Percentiles rank a stretch among this genome's conserved stretches.
phyloP scores from a whole-genome alignment of 225 moss, liverwort and hornwort genomes.

The Rhytidiadelphus loreus region DNA sequence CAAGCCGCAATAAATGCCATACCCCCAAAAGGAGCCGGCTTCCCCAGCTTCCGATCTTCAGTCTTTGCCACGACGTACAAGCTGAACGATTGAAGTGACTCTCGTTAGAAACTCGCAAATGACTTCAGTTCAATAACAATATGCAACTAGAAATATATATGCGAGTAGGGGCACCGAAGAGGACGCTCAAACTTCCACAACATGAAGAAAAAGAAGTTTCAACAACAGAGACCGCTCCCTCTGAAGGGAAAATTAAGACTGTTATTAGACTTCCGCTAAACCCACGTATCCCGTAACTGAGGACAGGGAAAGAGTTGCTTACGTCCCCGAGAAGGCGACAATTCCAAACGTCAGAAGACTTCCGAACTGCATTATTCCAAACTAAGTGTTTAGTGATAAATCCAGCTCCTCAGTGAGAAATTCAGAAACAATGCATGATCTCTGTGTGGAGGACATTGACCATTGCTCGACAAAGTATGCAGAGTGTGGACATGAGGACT shows the following conservation, averaged over 20 bases:
- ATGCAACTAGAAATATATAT: neutral
- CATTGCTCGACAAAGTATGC: neutral
- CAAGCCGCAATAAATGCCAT: slow-evolving; percentile 68
- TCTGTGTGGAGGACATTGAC: neutral
- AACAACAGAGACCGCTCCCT: neutral
- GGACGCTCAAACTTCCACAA: neutral
- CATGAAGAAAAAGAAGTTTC: neutral
- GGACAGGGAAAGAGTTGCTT: slow-evolving; percentile 12
- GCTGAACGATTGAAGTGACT: slow-evolving; percentile 15
- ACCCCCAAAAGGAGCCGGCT: slow-evolving; percentile 71
- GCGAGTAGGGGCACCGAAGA: neutral
- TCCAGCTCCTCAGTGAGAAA: neutral
- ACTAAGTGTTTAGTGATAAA: neutral
- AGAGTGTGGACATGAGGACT: neutral
- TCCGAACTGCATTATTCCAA: slow-evolving; percentile 57
- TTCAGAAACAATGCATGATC: neutral
- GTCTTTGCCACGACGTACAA: slow-evolving; percentile 53
- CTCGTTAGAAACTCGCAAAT: neutral
- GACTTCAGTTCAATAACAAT: neutral
- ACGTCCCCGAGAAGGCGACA: slow-evolving; percentile 74
- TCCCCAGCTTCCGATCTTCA: slow-evolving; percentile 48
- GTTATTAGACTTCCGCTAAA: neutral
- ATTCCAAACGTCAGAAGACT: slow-evolving; percentile 71
- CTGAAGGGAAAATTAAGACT: neutral
- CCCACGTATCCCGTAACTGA: neutral